Conservation (phyloP, 2,329 filamentous ascomycete genomes). For the Neofusicoccum umdonicola region DNA sequence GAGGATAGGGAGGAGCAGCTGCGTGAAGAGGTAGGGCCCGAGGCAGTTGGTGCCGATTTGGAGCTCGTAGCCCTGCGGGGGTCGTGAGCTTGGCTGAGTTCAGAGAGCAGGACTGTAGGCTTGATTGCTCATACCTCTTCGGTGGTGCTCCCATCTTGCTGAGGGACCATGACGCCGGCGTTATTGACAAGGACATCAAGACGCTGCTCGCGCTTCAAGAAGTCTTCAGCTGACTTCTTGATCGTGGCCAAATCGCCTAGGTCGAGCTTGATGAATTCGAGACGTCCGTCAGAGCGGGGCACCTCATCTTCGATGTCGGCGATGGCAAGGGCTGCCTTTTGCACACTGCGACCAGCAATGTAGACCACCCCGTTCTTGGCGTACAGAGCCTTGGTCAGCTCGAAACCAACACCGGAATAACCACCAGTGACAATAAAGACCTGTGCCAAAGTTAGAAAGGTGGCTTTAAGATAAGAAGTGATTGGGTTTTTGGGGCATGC, state of each 20-base stretch:
- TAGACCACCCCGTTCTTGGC: conserved; percentile 55
- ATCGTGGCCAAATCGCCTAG: conserved; percentile 45
- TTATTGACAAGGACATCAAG: conserved; percentile 45
- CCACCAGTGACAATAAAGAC: conserved; percentile 56
- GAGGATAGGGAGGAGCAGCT: conserved; percentile 38
- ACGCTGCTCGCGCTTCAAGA: conserved; percentile 36
- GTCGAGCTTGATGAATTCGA: conserved; percentile 34
- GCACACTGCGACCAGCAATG: conserved; percentile 49
- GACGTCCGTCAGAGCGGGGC: conserved; percentile 30
- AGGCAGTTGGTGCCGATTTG: conserved; percentile 43
- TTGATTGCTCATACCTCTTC: conserved; percentile 2
- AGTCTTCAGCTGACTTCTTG: conserved; percentile 37
- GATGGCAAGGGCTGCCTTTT: conserved; percentile 49
- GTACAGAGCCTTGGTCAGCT: conserved; percentile 56
- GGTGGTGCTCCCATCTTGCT: conserved; percentile 23
- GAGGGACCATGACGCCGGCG: conserved; percentile 34
- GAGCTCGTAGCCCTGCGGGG: conserved; percentile 26
- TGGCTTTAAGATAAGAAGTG: background rate
- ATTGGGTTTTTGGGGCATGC: background rate
- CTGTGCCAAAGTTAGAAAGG: background rate
- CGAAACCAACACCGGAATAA: conserved; percentile 50
- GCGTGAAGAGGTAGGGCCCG: conserved; percentile 41
- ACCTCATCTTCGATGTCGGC: conserved; percentile 38
- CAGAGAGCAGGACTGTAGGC: background rate
- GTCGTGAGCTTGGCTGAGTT: background rate